A percentile compares a stretch with the other conserved stretches of the same genome.
Evolutionary conservation across 2,329 filamentous ascomycete genomes (phyloP).

Genomic region (Diplodia sapinea): DNA sequence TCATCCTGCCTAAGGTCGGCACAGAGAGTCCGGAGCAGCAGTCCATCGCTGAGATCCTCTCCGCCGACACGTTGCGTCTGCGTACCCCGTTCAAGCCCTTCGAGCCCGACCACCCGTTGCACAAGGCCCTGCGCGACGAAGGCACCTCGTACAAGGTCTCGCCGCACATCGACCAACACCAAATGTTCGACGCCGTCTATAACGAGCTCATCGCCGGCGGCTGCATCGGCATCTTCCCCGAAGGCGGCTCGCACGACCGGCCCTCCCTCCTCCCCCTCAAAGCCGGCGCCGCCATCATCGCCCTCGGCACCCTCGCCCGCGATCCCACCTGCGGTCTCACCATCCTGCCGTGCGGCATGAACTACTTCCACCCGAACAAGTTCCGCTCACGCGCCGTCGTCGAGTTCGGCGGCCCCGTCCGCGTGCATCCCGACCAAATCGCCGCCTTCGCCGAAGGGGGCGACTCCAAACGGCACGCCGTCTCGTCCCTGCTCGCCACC

Average conservation of each 20-base stretch:
- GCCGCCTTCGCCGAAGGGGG: constrained; percentile 26
- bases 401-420: constrained; percentile 30
- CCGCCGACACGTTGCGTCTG: constrained; percentile 25
- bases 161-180: constrained; percentile 31
- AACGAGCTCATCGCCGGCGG: constrained; percentile 23
- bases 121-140: constrained; percentile 11
- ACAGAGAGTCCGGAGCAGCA: constrained; percentile 25
- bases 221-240: constrained; percentile 33
- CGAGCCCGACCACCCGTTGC: constrained; percentile 10
- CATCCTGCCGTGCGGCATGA: constrained; percentile 30
- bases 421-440: constrained; percentile 20
- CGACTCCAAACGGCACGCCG: constrained; percentile 20
- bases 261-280: constrained; percentile 30
- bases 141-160: constrained; percentile 30
- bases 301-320: constrained; percentile 26
- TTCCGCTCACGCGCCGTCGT: constrained; percentile 31
- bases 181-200: constrained; percentile 32
- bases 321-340: constrained; percentile 18
- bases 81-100: constrained; percentile 19
- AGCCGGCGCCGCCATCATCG: constrained; percentile 31
- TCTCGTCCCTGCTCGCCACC: constrained; percentile 22
- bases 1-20: constrained; percentile 27
- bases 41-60: constrained; percentile 29
- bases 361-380: constrained; percentile 32
- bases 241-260: constrained; percentile 33